These are phyloP conservation scores for Candida alai DNA, from an alignment of 805 yeast genomes.

Conservation along the genomic window DNA sequence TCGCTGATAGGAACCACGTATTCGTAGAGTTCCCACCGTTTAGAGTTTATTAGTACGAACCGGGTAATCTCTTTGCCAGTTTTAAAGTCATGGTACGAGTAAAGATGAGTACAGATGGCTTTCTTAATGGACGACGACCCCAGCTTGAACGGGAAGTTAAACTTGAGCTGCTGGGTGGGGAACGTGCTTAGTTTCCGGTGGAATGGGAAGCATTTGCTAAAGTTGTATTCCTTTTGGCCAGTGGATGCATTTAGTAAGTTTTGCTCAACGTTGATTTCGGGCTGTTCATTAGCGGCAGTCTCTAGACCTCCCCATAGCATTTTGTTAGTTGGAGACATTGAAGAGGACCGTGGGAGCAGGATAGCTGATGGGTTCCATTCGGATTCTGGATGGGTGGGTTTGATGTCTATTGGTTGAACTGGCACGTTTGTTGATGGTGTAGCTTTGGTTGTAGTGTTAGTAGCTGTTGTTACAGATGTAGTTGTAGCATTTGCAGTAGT, in stretches of 20 bases:
- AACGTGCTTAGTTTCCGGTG: constrained; percentile 57
- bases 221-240: constrained; percentile 57
- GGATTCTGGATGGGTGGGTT: neutral
- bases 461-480: neutral
- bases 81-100: constrained; percentile 24
- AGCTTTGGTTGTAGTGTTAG: neutral
- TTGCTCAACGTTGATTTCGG: constrained; percentile 12
- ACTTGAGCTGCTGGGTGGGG: constrained; percentile 52
- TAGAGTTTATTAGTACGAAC: constrained; percentile 63
- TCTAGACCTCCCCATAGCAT: neutral
- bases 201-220: constrained; percentile 78
- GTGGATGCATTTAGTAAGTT: constrained; percentile 18
- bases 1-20: constrained; percentile 42
- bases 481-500: neutral
- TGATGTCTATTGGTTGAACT: constrained; percentile 10
- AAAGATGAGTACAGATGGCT: constrained; percentile 26
- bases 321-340: neutral
- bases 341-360: neutral
- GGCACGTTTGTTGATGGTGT: neutral
- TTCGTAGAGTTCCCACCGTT: constrained; percentile 71
- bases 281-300: neutral
- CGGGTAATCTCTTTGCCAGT: constrained; percentile 56
- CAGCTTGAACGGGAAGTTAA: constrained; percentile 21
- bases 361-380: neutral
- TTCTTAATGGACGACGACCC: constrained; percentile 22